Conservation (phyloP, 2,329 filamentous ascomycete species). For the Tolypocladium endophyticum region DNA sequence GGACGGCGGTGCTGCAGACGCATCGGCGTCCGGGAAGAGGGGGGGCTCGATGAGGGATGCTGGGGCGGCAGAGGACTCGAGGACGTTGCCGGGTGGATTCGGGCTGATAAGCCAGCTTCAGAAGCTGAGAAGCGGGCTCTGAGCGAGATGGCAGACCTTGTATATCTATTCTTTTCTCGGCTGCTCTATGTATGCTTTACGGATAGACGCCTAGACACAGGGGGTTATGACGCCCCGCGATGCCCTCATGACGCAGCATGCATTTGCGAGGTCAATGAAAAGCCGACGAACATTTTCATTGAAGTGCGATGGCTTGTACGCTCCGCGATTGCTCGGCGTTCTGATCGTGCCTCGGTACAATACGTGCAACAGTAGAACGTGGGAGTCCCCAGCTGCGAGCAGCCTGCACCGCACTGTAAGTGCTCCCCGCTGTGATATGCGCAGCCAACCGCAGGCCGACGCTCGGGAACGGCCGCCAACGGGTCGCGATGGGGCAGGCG, state of each 20-base stretch:
- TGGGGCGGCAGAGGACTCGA: conserved; percentile 26
- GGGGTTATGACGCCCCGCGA: neutral
- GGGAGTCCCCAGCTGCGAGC: no score
- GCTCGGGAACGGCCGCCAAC: neutral
- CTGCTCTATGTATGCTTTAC: neutral
- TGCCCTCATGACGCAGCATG: neutral
- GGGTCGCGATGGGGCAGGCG: conserved; percentile 6
- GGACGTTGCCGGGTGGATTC: conserved; percentile 38
- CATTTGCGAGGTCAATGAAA: neutral
- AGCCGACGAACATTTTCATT: neutral
- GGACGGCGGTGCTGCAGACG: conserved; percentile 20
- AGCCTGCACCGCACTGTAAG: no score
- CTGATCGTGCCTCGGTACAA: neutral
- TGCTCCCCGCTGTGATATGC: neutral
- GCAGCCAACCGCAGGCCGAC: conserved; percentile 4
- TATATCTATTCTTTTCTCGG: neutral
- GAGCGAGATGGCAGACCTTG: conserved; percentile 6
- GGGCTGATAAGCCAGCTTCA: conserved; percentile 53
- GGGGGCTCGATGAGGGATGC: conserved; percentile 10
- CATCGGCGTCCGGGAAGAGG: conserved; percentile 24
- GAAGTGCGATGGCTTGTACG: neutral
- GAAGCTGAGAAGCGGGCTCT: conserved; percentile 45
- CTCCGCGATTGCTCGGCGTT: no score
- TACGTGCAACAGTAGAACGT: no score
- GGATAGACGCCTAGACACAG: no score